A percentile compares a stretch with the other conserved stretches of the same genome.
phyloP scores from a whole-genome alignment of 495 filamentous ascomycete species.

The Hypoxylon perforatum region DNA sequence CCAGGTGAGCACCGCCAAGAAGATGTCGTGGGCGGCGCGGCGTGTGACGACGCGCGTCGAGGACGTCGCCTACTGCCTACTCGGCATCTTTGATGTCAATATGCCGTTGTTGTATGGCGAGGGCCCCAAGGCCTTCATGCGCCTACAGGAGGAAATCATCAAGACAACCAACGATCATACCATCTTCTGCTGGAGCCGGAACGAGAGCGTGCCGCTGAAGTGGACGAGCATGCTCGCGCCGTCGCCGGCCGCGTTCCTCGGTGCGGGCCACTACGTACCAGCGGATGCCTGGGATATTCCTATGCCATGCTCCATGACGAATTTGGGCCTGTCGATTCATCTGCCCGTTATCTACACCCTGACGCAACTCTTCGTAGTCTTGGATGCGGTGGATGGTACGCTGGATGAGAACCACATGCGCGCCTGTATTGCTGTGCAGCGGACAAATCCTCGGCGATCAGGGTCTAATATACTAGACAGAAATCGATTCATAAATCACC shows the following conservation, averaged over 20 bases:
- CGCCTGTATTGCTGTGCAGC: constrained; percentile 22
- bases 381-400: constrained; percentile 11
- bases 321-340: constrained; percentile 20
- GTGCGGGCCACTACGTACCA: constrained; percentile 10
- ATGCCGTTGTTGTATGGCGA: constrained; percentile 49
- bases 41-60: constrained; percentile 38
- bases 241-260: constrained; percentile 13
- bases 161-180: constrained; percentile 39
- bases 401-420: constrained; percentile 1
- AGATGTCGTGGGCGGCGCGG: constrained; percentile 44
- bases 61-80: constrained; percentile 46
- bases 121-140: constrained; percentile 42
- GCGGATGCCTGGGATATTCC: constrained; percentile 13
- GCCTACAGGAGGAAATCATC: constrained; percentile 47
- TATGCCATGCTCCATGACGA: constrained; percentile 26
- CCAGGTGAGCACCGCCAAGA: constrained; percentile 34
- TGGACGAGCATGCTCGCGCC: constrained; percentile 30
- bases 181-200: constrained; percentile 37
- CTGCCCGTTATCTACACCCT: constrained; percentile 22
- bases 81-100: constrained; percentile 48
- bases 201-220: neutral
- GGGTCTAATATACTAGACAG: constrained; percentile 24
- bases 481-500: neutral
- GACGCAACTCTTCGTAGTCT: constrained; percentile 20
- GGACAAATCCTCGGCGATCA: constrained; percentile 16